A percentile compares a stretch with the other conserved stretches of the same genome.
phyloP scores from a whole-genome alignment of 2,329 filamentous ascomycete species.

The Paraphoma sp. region DNA sequence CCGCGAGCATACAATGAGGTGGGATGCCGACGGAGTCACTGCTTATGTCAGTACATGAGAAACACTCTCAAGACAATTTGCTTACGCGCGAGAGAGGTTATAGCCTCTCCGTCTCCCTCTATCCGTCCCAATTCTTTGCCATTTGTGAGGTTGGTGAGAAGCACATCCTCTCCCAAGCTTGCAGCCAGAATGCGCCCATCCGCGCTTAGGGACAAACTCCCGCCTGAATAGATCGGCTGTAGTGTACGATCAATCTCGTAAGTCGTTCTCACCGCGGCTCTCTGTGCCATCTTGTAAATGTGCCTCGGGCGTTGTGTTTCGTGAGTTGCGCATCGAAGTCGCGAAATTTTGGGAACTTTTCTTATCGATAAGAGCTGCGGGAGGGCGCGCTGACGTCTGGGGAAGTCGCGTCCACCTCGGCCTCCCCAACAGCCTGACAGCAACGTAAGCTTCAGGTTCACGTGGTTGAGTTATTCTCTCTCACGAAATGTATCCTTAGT shows the following conservation, averaged over 20 bases:
- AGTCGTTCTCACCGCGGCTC: slow-evolving; percentile 75
- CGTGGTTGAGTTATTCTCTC: neutral
- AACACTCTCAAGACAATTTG: neutral
- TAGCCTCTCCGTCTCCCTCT: slow-evolving; percentile 77
- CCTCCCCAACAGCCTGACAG: neutral
- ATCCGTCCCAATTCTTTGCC: slow-evolving; percentile 83
- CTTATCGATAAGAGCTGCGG: slow-evolving; percentile 41
- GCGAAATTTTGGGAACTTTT: slow-evolving; percentile 39
- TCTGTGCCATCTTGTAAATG: slow-evolving; percentile 56
- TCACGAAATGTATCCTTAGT: neutral
- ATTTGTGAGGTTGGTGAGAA: slow-evolving; percentile 84
- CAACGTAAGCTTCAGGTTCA: neutral
- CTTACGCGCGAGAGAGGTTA: slow-evolving; percentile 75
- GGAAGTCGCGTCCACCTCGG: slow-evolving; percentile 11
- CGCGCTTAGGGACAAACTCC: slow-evolving; percentile 82
- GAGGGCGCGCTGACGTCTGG: slow-evolving; percentile 19
- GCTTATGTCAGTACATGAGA: neutral
- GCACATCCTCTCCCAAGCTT: slow-evolving; percentile 87
- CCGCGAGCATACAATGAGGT: slow-evolving; percentile 89
- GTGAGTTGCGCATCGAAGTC: slow-evolving; percentile 5
- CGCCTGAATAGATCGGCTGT: slow-evolving; percentile 92
- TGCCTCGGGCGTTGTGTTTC: neutral
- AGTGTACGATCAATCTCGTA: slow-evolving; percentile 85
- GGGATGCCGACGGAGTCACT: slow-evolving; percentile 88
- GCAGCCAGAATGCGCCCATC: slow-evolving; percentile 84